Base-by-base conservation (phyloP, 148 eudicot species). In the Spergularia marina region DNA sequence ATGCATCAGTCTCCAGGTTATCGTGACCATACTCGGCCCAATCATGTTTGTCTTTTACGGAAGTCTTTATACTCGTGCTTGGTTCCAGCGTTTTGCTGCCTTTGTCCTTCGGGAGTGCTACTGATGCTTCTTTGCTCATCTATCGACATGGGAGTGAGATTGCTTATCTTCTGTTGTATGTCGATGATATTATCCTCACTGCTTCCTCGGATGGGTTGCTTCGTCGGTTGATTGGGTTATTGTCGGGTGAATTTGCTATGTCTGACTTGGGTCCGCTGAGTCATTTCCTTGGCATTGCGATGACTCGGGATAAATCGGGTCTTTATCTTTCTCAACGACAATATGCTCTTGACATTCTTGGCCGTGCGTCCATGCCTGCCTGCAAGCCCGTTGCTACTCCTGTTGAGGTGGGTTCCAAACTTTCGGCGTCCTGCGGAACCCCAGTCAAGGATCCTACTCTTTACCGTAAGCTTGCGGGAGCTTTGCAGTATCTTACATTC, bases 401-500 rank as follows among this genome's bases (percentile, higher is more conserved):
- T 14, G 53, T 67, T 11, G 44, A n/a, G 3, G 53, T 17, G 2
- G 12, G 13, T 1, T 11, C 10, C 17, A 70, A 25, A 25, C 60
- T 54, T 5, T 1, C 39, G 21, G 58, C 41, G 5, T 23, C 16
- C 7, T 18, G 20, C 6, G 40, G 41, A n/a, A 6, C 52, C 4
- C 71, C 71, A 2, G 23, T 41, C 4, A 54, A 10, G 0, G 71
- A 53, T 30, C 41, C 73, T 12, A 3, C 59, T 13, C n/a, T 70
- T 1, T 74, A 62, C 23, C 68, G 51, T 0, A 41, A 57, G 40
- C 25, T 62, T 1, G 76, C 62, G 8, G 66, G 76, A 0, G 67
- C 76, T 16, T 44, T 61, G 16, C 77, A 74, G 7, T 74, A 74
- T 44, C 17, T 61, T 7, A 74, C 77, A 0, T 74, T 74, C 14